These are phyloP conservation scores for Fagopyrum tataricum DNA, from an alignment of 148 eudicot species.

Conservation along the genomic window DNA sequence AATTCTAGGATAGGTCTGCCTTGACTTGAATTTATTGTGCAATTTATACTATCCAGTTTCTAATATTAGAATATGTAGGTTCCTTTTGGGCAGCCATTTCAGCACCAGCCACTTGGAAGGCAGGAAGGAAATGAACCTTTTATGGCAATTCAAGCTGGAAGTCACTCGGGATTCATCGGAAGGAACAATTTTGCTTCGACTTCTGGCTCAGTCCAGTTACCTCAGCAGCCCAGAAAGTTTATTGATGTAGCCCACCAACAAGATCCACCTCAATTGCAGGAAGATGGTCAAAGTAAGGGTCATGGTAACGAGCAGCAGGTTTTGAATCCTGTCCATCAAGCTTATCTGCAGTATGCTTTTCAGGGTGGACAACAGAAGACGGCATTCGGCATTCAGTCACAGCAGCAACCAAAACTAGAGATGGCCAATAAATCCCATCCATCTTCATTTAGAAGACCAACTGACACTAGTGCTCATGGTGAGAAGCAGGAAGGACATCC, in stretches of 20 bases:
- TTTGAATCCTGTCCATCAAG: constrained; percentile 66
- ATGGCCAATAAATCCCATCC: constrained; percentile 47
- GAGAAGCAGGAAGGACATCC: constrained; percentile 48
- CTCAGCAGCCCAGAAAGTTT: constrained; percentile 61
- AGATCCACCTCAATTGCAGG: constrained; percentile 43
- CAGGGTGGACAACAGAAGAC: constrained; percentile 73
- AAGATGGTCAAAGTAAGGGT: constrained; percentile 56
- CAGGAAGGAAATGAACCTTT: constrained; percentile 70
- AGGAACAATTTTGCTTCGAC: constrained; percentile 43
- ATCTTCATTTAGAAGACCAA: constrained; percentile 48
- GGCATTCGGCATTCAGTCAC: constrained; percentile 48
- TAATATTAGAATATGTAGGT: constrained; percentile 1
- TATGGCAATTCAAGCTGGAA: constrained; percentile 56
- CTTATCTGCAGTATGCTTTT: constrained; percentile 67
- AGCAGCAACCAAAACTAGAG: constrained; percentile 58
- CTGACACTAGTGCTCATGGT: constrained; percentile 41
- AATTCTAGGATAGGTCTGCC: not conserved
- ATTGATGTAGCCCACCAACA: constrained; percentile 54
- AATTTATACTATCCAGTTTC: not conserved
- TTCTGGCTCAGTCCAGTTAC: constrained; percentile 48
- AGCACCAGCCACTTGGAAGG: constrained; percentile 61
- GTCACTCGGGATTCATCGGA: constrained; percentile 49
- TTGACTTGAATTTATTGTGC: not conserved
- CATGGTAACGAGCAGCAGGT: constrained; percentile 63
- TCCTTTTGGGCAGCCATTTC: constrained; percentile 44